These are phyloP conservation scores for Eimeria necatrix DNA, from an alignment of 169 alveolate species.

Conservation along the genomic window DNA sequence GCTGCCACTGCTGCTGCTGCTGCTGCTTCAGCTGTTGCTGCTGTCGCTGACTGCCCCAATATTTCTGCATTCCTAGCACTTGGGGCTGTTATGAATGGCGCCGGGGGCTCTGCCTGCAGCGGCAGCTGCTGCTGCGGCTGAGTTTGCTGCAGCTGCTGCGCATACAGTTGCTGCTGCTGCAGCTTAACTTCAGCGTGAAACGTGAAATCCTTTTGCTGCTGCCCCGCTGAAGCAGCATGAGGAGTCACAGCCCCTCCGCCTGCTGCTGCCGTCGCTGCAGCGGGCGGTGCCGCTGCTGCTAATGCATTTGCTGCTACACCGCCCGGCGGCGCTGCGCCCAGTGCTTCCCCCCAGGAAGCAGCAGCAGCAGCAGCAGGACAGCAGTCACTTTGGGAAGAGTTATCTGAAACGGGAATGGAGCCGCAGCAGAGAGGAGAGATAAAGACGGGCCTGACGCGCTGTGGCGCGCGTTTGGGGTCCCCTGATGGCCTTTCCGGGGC, in stretches of 20 bases:
- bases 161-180: background rate
- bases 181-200: background rate
- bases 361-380: conserved; percentile 34
- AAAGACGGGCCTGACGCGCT: background rate
- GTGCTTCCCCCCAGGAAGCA: background rate
- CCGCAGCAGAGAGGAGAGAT: conserved; percentile 53
- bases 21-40: conserved; percentile 19
- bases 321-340: background rate
- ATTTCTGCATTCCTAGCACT: background rate
- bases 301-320: background rate
- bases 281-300: background rate
- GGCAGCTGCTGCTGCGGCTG: background rate
- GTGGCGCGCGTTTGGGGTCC: background rate
- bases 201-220: background rate
- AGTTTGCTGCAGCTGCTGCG: background rate
- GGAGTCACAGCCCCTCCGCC: background rate
- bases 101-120: background rate
- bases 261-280: conserved; percentile 14
- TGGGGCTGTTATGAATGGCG: background rate
- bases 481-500: background rate
- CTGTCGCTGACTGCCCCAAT: background rate
- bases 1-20: conserved; percentile 19
- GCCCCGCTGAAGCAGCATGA: background rate
- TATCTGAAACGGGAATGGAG: background rate
- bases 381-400: background rate